Evolutionary conservation across 73 alveolate species (phyloP).

Genomic region (Paramecium sonneborni): DNA sequence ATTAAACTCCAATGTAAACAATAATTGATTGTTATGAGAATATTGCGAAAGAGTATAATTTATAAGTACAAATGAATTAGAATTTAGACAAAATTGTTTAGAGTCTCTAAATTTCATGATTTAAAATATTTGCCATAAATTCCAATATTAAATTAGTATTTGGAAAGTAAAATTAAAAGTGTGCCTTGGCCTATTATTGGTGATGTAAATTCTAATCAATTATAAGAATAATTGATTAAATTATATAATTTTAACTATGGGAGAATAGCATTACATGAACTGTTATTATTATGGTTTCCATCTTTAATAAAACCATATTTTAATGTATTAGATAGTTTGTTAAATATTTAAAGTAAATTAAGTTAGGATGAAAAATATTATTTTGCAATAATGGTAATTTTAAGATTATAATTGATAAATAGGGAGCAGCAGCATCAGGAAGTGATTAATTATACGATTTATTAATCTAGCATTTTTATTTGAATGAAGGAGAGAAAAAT

Average conservation of each 20-base stretch:
- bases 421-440: constrained; percentile 47
- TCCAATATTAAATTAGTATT: neutral
- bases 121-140: neutral
- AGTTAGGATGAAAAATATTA: neutral
- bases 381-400: constrained; percentile 21
- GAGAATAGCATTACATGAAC: constrained; percentile 43
- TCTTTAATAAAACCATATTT: neutral
- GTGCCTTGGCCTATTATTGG: constrained; percentile 15
- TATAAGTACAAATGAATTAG: neutral
- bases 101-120: neutral
- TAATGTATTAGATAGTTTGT: neutral
- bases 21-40: neutral
- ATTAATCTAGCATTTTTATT: neutral
- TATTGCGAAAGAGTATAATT: neutral
- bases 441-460: constrained; percentile 1
- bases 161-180: neutral
- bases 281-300: constrained; percentile 31
- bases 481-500: neutral
- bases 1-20: constrained; percentile 7
- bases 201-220: neutral
- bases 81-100: neutral
- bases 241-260: constrained; percentile 27
- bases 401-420: neutral
- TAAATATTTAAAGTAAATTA: neutral
- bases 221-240: constrained; percentile 4